These are phyloP conservation scores for Kondoa subrosea DNA, from an alignment of 768 basidiomycete species.

Conservation along the genomic window DNA sequence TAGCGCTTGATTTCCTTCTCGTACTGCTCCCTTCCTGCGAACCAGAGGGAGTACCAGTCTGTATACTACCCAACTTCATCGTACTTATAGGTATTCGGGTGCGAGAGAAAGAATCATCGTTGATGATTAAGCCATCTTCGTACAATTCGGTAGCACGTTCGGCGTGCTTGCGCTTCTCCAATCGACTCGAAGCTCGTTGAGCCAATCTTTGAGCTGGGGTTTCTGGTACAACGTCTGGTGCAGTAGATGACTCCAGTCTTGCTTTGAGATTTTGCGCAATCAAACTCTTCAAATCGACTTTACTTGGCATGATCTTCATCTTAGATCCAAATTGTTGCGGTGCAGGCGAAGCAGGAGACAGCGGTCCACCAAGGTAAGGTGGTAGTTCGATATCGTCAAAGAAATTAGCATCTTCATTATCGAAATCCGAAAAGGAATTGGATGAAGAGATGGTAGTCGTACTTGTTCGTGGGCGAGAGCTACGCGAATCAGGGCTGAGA, in stretches of 20 bases:
- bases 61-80: background rate
- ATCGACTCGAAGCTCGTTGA: background rate
- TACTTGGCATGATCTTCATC: background rate
- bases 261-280: background rate
- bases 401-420: constrained; percentile 6
- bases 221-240: background rate
- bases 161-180: background rate
- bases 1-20: background rate
- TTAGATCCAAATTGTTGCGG: background rate
- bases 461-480: background rate
- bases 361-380: background rate
- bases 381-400: constrained; percentile 9
- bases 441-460: background rate
- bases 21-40: background rate
- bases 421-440: background rate
- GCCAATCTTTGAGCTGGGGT: background rate
- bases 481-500: background rate
- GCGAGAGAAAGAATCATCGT: background rate
- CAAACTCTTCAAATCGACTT: background rate
- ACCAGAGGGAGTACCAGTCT: no score
- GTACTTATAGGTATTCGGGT: background rate
- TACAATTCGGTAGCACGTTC: background rate
- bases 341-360: background rate
- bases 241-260: background rate
- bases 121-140: constrained; percentile 6